Conservation (phyloP, 768 basidiomycete species). For the Serendipita vermifera region DNA sequence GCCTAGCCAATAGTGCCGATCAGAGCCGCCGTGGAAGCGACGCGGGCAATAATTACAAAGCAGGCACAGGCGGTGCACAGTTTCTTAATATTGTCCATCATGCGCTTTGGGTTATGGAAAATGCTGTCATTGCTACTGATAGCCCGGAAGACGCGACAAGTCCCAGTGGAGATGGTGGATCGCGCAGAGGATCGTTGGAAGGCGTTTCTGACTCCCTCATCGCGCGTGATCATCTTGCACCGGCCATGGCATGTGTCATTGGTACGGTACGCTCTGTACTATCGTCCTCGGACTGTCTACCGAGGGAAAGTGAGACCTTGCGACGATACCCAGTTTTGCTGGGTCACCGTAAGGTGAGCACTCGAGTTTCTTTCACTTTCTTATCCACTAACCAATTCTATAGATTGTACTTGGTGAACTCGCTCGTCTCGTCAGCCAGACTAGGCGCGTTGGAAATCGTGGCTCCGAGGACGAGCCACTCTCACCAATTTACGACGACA, state of each 20-base stretch:
- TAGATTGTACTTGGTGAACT: slow-evolving; percentile 2
- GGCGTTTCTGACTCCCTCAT: not conserved
- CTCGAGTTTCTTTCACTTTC: not conserved
- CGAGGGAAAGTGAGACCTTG: not conserved
- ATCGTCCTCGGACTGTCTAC: not conserved
- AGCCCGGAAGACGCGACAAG: no score
- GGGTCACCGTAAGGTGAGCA: not conserved
- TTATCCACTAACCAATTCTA: not conserved
- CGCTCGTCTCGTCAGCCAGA: slow-evolving; percentile 3
- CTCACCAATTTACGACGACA: not conserved
- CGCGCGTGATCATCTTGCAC: not conserved
- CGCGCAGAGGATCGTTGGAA: no score
- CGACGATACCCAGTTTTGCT: not conserved
- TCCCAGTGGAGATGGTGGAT: no score
- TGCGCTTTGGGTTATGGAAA: slow-evolving; percentile 6
- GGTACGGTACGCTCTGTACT: not conserved
- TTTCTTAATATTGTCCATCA: slow-evolving; percentile 3
- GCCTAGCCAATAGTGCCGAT: not conserved
- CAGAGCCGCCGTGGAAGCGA: not conserved
- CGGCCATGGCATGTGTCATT: slow-evolving; percentile 2
- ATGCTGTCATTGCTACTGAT: slow-evolving; percentile 1
- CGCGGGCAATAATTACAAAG: no score
- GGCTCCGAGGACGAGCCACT: not conserved
- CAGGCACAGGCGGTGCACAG: not conserved
- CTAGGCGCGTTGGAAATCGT: not conserved